Percentiles rank a stretch among this genome's conserved stretches.
Conservation (phyloP, 2,329 filamentous ascomycete genomes). For the Fusarium napiforme region DNA sequence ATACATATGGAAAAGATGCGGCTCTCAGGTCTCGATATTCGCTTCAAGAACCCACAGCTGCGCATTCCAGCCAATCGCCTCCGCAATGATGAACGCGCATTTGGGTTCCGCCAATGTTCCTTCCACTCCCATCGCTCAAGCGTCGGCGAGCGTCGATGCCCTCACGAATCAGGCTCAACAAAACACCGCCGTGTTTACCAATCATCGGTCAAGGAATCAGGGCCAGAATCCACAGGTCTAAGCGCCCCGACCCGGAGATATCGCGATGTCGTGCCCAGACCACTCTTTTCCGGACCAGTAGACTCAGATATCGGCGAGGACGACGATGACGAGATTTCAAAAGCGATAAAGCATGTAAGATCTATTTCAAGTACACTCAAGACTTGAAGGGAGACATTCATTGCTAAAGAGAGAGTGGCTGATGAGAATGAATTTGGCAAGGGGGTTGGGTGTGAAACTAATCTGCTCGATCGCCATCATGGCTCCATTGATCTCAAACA, state of each 20-base stretch:
- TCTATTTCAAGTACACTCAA: constrained; percentile 48
- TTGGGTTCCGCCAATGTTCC: constrained; percentile 70
- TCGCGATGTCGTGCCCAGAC: constrained; percentile 40
- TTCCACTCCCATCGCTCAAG: constrained; percentile 68
- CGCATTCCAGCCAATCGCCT: constrained; percentile 66
- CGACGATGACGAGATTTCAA: constrained; percentile 46
- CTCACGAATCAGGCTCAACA: constrained; percentile 50
- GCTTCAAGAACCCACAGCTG: constrained; percentile 70
- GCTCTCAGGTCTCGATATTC: constrained; percentile 60
- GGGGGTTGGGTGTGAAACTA: constrained; percentile 17
- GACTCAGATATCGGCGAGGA: constrained; percentile 44
- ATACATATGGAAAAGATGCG: constrained; percentile 64
- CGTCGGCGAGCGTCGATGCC: constrained; percentile 66
- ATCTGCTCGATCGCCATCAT: constrained; percentile 21
- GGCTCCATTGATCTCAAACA: constrained; percentile 10
- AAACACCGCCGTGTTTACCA: constrained; percentile 26
- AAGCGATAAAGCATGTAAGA: constrained; percentile 47
- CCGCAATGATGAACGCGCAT: constrained; percentile 66
- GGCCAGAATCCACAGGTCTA: constrained; percentile 31
- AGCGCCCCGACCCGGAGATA: constrained; percentile 39
- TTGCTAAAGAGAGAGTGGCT: neutral
- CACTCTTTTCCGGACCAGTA: constrained; percentile 42
- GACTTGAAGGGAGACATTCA: constrained; percentile 24
- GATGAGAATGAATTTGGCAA: constrained; percentile 2
- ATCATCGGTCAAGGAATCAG: constrained; percentile 14